These are phyloP conservation scores for Ophiostoma australiae DNA, from an alignment of 2,329 filamentous ascomycete species.

Conservation along the genomic window DNA sequence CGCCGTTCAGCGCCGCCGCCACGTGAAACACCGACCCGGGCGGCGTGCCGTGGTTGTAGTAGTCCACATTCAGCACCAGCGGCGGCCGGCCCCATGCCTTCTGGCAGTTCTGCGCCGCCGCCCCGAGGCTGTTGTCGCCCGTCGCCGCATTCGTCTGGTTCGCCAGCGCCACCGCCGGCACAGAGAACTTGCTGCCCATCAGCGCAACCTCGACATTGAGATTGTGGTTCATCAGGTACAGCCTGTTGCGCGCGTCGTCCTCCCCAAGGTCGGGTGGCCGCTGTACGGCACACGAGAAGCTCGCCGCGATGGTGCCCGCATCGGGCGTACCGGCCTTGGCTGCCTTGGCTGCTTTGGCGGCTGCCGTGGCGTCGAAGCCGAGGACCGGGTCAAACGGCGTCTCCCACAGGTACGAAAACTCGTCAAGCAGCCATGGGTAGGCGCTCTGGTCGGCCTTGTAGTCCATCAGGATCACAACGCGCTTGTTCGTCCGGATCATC, in stretches of 20 bases:
- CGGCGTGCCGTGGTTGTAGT: conserved; percentile 66
- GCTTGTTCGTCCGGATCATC: conserved; percentile 67
- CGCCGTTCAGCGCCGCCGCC: conserved; percentile 65
- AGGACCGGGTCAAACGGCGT: conserved; percentile 69
- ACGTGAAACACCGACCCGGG: conserved; percentile 73
- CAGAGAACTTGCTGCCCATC: conserved; percentile 57
- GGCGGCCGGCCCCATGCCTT: conserved; percentile 62
- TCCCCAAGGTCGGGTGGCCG: conserved; percentile 63
- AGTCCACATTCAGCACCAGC: conserved; percentile 77
- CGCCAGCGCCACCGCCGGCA: conserved; percentile 65
- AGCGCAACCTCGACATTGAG: conserved; percentile 73
- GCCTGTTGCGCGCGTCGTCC: conserved; percentile 51
- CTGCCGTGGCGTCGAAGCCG: background rate
- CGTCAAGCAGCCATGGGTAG: conserved; percentile 78
- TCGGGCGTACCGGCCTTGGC: conserved; percentile 14
- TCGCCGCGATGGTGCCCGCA: conserved; percentile 37
- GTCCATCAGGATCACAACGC: conserved; percentile 77
- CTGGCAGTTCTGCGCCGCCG: conserved; percentile 58
- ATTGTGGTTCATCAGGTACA: conserved; percentile 90
- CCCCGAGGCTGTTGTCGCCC: conserved; percentile 62
- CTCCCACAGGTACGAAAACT: conserved; percentile 88
- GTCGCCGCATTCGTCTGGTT: conserved; percentile 66
- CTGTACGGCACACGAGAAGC: conserved; percentile 75
- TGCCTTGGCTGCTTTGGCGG: background rate
- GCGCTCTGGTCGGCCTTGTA: conserved; percentile 74